phyloP scores from a whole-genome alignment of 1,284 basidiomycete genomes.

The Cutaneotrichosporon arboriforme region DNA sequence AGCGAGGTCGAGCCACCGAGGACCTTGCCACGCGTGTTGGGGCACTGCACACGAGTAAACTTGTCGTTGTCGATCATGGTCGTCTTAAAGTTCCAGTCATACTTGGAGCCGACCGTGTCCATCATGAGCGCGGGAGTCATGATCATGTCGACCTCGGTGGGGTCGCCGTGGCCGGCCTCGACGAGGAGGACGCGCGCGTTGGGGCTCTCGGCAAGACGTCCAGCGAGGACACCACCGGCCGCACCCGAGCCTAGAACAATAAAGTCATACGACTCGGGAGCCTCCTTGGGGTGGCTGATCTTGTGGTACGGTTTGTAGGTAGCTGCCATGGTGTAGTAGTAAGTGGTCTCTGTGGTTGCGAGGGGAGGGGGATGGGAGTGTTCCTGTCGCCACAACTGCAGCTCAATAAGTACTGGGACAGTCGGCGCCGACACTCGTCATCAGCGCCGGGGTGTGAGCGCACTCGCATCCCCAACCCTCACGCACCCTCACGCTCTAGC shows the following conservation, averaged over 20 bases:
- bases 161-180: conserved; percentile 54
- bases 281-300: conserved; percentile 7
- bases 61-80: conserved; percentile 11
- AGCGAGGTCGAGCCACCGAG: conserved; percentile 59
- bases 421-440: too few relatives aligned
- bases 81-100: conserved; percentile 16
- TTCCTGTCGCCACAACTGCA: neutral
- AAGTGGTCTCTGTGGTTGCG: neutral
- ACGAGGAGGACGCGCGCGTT: conserved; percentile 55
- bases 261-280: conserved; percentile 49
- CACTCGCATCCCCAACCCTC: too few relatives aligned
- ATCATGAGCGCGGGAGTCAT: conserved; percentile 54
- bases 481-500: too few relatives aligned
- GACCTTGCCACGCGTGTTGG: conserved; percentile 52
- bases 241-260: conserved; percentile 58
- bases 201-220: conserved; percentile 55
- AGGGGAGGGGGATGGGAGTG: neutral
- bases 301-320: neutral
- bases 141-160: conserved; percentile 52
- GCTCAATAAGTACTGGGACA: neutral
- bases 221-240: conserved; percentile 57
- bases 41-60: conserved; percentile 11
- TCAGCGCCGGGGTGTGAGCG: too few relatives aligned
- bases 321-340: neutral
- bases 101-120: conserved; percentile 36